These are phyloP conservation scores for Knufia petricola DNA, from an alignment of 2,329 filamentous ascomycete species.

Conservation along the genomic window DNA sequence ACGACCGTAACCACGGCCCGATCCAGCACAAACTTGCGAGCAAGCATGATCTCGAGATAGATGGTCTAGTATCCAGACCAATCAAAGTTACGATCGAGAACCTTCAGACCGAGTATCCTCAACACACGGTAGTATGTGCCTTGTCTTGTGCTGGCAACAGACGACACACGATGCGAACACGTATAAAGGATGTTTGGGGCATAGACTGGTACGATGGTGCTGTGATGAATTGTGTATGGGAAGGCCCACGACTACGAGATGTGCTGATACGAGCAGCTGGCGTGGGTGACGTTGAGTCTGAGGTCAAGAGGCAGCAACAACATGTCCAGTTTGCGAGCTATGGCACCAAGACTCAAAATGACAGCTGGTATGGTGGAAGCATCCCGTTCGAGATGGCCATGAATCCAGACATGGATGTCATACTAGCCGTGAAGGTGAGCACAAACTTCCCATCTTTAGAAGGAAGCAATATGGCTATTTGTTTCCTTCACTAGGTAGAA, in stretches of 20 bases:
- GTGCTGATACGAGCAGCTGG: conserved; percentile 38
- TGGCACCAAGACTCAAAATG: conserved; percentile 45
- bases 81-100: conserved; percentile 40
- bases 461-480: neutral
- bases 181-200: conserved; percentile 49
- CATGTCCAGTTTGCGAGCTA: conserved; percentile 50
- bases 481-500: too few relatives aligned
- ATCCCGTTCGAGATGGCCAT: conserved; percentile 42
- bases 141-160: conserved; percentile 53
- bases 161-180: conserved; percentile 51
- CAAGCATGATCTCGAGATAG: conserved; percentile 37
- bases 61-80: conserved; percentile 39
- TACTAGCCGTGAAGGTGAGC: conserved; percentile 40
- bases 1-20: conserved; percentile 50
- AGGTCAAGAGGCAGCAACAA: conserved; percentile 22
- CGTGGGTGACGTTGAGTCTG: conserved; percentile 26
- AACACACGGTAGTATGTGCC: conserved; percentile 47
- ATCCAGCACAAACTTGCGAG: conserved; percentile 34
- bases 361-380: conserved; percentile 49
- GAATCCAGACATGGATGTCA: conserved; percentile 35
- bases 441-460: neutral
- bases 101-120: conserved; percentile 39
- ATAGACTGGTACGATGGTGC: conserved; percentile 53
- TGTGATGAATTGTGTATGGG: conserved; percentile 52
- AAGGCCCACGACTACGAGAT: conserved; percentile 44